Conservation (phyloP, 192 early-diverging fungal species). For the Powellomyces hirtus region DNA sequence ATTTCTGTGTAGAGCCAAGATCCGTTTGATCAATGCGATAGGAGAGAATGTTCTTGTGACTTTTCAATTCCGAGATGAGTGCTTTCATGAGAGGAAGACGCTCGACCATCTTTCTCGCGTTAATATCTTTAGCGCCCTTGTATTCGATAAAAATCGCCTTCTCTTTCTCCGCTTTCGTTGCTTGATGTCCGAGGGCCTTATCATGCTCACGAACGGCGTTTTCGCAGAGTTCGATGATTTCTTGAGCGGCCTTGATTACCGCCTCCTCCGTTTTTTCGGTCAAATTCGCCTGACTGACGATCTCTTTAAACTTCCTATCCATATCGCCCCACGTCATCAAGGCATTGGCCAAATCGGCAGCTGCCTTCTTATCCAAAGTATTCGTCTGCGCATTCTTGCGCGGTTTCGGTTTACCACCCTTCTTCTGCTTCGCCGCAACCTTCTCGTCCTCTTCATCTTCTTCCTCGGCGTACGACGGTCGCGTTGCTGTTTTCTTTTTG, state of each 20-base stretch:
- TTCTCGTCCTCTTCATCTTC: slow-evolving; percentile 28
- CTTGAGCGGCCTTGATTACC: slow-evolving; percentile 41
- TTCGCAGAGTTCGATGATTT: slow-evolving; percentile 54
- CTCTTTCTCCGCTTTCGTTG: slow-evolving; percentile 31
- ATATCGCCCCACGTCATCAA: slow-evolving; percentile 83
- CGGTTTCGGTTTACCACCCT: slow-evolving; percentile 1
- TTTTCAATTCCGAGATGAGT: slow-evolving; percentile 60
- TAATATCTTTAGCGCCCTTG: slow-evolving; percentile 73
- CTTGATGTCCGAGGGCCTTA: slow-evolving; percentile 32
- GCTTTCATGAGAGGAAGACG: slow-evolving; percentile 71
- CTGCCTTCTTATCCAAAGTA: slow-evolving; percentile 73
- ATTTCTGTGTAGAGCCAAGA: slow-evolving; percentile 1
- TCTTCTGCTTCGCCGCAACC: slow-evolving; percentile 28
- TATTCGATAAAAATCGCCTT: slow-evolving; percentile 43
- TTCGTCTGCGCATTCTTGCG: slow-evolving; percentile 29
- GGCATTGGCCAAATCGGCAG: slow-evolving; percentile 75
- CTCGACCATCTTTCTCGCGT: slow-evolving; percentile 77
- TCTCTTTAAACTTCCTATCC: slow-evolving; percentile 74
- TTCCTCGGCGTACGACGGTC: slow-evolving; percentile 26
- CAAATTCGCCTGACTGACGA: slow-evolving; percentile 79
- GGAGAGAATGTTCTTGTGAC: slow-evolving; percentile 53
- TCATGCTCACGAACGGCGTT: slow-evolving; percentile 46
- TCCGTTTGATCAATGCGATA: slow-evolving; percentile 64
- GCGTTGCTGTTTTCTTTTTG: slow-evolving; percentile 14
- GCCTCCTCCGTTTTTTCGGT: slow-evolving; percentile 50